Evolutionary conservation across 176 grass and related monocot genomes (phyloP).

Genomic region (Cenchrus americanus): DNA sequence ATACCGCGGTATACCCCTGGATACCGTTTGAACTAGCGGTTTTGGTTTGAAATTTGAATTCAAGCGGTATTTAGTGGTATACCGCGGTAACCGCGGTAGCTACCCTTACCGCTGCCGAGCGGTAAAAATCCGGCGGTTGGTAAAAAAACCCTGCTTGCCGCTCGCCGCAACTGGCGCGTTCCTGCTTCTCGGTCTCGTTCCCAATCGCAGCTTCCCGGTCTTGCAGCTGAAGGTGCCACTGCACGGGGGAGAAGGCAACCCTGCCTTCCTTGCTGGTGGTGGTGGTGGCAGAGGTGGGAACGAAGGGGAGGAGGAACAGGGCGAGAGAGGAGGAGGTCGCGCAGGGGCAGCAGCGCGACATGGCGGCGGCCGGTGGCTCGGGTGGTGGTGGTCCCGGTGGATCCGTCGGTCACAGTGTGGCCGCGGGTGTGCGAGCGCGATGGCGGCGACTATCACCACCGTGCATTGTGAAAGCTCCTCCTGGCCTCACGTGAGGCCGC

Average conservation of each 20-base stretch:
- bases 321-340: slow-evolving; percentile 12
- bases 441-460: too few species aligned
- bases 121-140: too few species aligned
- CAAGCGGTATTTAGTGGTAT: too few species aligned
- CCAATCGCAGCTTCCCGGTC: neutral
- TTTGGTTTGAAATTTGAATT: too few species aligned
- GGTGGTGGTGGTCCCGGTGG: neutral
- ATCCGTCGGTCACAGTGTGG: slow-evolving; percentile 16
- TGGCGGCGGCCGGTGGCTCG: slow-evolving; percentile 25
- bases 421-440: neutral
- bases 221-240: neutral
- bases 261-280: neutral
- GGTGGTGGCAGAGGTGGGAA: neutral
- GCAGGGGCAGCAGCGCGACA: slow-evolving; percentile 47
- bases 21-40: too few species aligned
- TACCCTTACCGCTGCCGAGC: too few species aligned
- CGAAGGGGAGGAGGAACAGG: neutral
- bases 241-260: neutral
- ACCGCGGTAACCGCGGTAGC: too few species aligned
- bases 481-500: too few species aligned
- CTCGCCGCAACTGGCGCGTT: neutral
- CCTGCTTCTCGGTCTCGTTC: neutral
- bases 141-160: too few species aligned
- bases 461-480: too few species aligned
- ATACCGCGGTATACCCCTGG: too few species aligned